Base-by-base conservation (phyloP, 768 basidiomycete species). In the Termitomyces bulborhizus region DNA sequence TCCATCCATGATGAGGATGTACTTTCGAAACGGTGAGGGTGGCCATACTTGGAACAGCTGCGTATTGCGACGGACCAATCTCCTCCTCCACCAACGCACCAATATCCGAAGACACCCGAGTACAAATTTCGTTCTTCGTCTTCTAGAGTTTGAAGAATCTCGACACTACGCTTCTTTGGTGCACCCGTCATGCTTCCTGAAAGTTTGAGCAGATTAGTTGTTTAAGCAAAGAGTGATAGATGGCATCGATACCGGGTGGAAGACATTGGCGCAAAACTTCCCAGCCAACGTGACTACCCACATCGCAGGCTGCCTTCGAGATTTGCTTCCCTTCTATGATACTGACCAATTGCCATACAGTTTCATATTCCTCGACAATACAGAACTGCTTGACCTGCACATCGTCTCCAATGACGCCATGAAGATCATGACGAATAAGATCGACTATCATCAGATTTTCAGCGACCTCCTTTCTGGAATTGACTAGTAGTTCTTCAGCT, bases 381-480 rank as follows among this genome's bases (percentile, higher is more conserved):
- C 95, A 97, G 63, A 98, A 89, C 59, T 93, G 85, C 54, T 81
- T 85, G 6, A 96, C 92, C 12, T 78, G 67, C 7, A 98, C 94
- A 52, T 87, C 78, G 39, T 90, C 86, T 1, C 90, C 91, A 18
- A 96, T 80, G 53, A 88, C 85, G 31, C 83, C 83, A 61, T 95
- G 85, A 34, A 98, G 74, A 70, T 98, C 95, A 60, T 97, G 90
- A 34, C 93, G 83, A 63, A 96, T 96, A 46, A 98, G 82, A 67
- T 98, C 95, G 26, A 97, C 95, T 59, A 98, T 97, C 95, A 98
- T 98, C 54, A 98, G 71, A 66, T 98, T 98, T 73, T 98, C 95
- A 0, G 94, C 95, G 1, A 95, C 84, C 69, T 98, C 95, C 68
- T 98, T 98, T 42, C 73, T 75, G 67, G 80, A 88, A 5, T 86